Evolutionary conservation across 805 yeast species (phyloP).

Genomic region (Candida boidinii): DNA sequence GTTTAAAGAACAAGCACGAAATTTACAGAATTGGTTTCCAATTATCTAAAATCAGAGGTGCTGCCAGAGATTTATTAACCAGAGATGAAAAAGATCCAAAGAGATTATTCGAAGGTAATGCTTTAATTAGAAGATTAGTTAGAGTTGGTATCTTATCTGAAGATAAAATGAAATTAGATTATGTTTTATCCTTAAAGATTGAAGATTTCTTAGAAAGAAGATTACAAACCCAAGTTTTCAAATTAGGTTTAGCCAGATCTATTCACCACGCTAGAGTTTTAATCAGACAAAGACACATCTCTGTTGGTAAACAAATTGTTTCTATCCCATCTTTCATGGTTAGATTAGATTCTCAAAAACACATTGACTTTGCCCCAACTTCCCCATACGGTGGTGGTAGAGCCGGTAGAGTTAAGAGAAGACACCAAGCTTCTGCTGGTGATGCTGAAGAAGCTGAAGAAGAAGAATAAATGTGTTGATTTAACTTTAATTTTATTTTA

Average conservation of each 20-base stretch:
- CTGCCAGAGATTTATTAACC: slow-evolving; percentile 99
- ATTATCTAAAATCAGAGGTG: slow-evolving; percentile 99
- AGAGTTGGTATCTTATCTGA: slow-evolving; percentile 98
- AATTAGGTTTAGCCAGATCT: slow-evolving; percentile 98
- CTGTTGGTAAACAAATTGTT: slow-evolving; percentile 99
- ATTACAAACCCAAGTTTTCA: slow-evolving; percentile 99
- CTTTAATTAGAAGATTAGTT: slow-evolving; percentile 98
- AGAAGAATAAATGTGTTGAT: slow-evolving; percentile 33
- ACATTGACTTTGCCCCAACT: slow-evolving; percentile 98
- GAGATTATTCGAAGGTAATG: slow-evolving; percentile 99
- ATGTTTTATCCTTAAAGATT: slow-evolving; percentile 94
- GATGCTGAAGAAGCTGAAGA: slow-evolving; percentile 70
- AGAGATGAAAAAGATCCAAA: slow-evolving; percentile 99
- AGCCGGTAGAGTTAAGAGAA: slow-evolving; percentile 99
- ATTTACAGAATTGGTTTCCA: slow-evolving; percentile 99
- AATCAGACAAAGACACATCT: slow-evolving; percentile 98
- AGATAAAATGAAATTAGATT: slow-evolving; percentile 99
- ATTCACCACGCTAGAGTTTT: slow-evolving; percentile 99
- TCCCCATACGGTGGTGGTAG: slow-evolving; percentile 99
- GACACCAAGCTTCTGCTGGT: slow-evolving; percentile 59
- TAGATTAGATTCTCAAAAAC: slow-evolving; percentile 99
- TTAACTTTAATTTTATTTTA: slow-evolving; percentile 6
- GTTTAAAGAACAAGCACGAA: slow-evolving; percentile 99
- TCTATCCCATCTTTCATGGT: slow-evolving; percentile 99
- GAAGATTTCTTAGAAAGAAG: slow-evolving; percentile 99